Percentiles rank a stretch among this genome's conserved stretches.
Evolutionary conservation across 305 asterid genomes (phyloP).

Genomic region (Euphrasia arctica): DNA sequence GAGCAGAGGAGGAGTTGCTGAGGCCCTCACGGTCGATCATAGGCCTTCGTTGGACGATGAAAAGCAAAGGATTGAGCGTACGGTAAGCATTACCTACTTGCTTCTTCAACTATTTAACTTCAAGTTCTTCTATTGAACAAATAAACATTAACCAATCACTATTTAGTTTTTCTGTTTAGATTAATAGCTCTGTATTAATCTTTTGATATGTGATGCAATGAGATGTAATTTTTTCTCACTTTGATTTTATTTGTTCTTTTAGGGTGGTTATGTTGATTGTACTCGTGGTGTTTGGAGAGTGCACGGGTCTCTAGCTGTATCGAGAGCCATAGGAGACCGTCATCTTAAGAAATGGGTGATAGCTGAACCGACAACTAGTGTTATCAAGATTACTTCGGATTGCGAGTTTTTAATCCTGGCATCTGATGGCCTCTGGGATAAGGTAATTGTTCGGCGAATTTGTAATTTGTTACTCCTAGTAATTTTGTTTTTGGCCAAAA

Average conservation of each 20-base stretch:
- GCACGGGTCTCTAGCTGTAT: slow-evolving; percentile 69
- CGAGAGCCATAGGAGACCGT: slow-evolving; percentile 64
- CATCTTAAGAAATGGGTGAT: slow-evolving; percentile 61
- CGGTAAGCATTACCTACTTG: slow-evolving; percentile 27
- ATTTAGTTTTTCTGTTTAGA: too few relatives aligned
- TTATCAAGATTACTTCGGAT: slow-evolving; percentile 35
- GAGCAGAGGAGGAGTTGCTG: slow-evolving; percentile 58
- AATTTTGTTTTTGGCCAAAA: neutral
- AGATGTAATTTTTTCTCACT: neutral
- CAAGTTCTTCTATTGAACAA: too few relatives aligned
- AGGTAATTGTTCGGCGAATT: slow-evolving; percentile 29
- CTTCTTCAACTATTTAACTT: neutral
- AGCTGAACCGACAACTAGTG: slow-evolving; percentile 55
- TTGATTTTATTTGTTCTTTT: slow-evolving; percentile 7
- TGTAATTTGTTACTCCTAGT: neutral
- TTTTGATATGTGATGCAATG: neutral
- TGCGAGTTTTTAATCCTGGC: slow-evolving; percentile 66
- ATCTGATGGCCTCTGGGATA: slow-evolving; percentile 80
- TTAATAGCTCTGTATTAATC: too few relatives aligned
- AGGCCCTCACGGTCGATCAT: slow-evolving; percentile 60
- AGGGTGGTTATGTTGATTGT: slow-evolving; percentile 78
- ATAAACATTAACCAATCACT: too few relatives aligned
- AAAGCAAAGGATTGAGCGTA: slow-evolving; percentile 44
- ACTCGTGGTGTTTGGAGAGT: slow-evolving; percentile 69
- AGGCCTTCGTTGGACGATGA: slow-evolving; percentile 51